Base-by-base conservation (phyloP, 2,329 filamentous ascomycete species). In the Fusarium decemcellulare region DNA sequence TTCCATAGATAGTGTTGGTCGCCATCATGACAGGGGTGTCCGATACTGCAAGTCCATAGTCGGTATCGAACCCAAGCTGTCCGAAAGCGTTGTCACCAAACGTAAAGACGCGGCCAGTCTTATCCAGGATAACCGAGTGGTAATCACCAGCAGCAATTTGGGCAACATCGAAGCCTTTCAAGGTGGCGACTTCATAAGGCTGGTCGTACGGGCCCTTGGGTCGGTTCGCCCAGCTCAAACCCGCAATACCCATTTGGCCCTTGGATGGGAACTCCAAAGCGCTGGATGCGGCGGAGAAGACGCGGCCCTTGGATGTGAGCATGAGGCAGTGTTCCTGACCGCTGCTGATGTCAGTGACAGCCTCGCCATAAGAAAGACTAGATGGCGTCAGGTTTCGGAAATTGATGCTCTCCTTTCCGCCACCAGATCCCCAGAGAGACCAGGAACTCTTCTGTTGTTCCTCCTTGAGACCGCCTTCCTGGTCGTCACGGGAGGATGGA, bases 1-100 rank as follows among this genome's bases (percentile, higher is more conserved):
- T 90, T 46, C 85, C 84, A 78, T 98, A 98, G 7, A 97, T 88
- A 65, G 87, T 88, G 65, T 89, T 87, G 40, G 93, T 87, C 1
- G 93, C 88, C 3, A 98, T 78, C 7, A 91, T 86, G 5, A 90
- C 88, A 0, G 96, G 94, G 0, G 86, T 86, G 69, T 95, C 92
- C 27, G 92, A 83, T 61, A 83, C 87, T 8, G 88, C 84, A 15
- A 88, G 83, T 30, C 91, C 87, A 0, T 87, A 78, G 51, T 90
- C 89, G 56, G 87, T 88, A 53, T 93, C 89, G 73, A 95, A 90
- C n/a, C 95, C 95, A 5, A 98, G 86, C 79, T 98, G 96, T n/a
- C 96, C 96, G 44, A 89, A 88, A 0, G 91, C 90, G 81, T 98
- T 98, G 79, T 98, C 95, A 39, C 96, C 96, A 81, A 97, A 98